phyloP scores from a whole-genome alignment of 2,329 filamentous ascomycete genomes.

The Cytospora piceicola region DNA sequence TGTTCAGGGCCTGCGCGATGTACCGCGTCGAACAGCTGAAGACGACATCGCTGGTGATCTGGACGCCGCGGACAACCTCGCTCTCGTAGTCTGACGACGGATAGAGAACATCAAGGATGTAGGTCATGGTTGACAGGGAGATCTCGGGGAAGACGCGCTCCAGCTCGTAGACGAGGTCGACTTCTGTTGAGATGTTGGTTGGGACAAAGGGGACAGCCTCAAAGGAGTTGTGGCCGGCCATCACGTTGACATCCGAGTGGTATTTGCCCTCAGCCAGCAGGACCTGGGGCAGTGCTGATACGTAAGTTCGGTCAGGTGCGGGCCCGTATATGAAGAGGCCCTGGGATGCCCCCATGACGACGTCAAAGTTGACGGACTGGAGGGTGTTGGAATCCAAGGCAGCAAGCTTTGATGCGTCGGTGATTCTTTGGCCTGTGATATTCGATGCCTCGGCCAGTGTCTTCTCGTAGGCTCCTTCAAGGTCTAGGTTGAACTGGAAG shows the following conservation, averaged over 20 bases:
- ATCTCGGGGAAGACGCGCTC: constrained; percentile 32
- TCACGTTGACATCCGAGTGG: constrained; percentile 51
- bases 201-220: constrained; percentile 50
- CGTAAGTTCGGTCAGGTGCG: constrained; percentile 38
- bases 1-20: constrained; percentile 49
- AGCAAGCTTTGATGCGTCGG: constrained; percentile 38
- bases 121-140: constrained; percentile 39
- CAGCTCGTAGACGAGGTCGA: constrained; percentile 46
- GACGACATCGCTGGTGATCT: constrained; percentile 47
- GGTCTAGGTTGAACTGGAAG: constrained; percentile 43
- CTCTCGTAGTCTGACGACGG: constrained; percentile 48
- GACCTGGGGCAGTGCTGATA: constrained; percentile 36
- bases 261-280: constrained; percentile 38
- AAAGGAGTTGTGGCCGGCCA: constrained; percentile 47
- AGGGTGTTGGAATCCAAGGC: constrained; percentile 33
- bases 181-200: constrained; percentile 46
- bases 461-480: constrained; percentile 37
- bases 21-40: constrained; percentile 58
- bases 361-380: constrained; percentile 34
- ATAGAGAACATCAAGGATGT: constrained; percentile 47
- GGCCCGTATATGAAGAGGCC: constrained; percentile 40
- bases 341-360: constrained; percentile 31
- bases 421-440: constrained; percentile 36
- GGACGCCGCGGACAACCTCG: constrained; percentile 46
- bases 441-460: constrained; percentile 25